Base-by-base conservation (phyloP, 2,329 filamentous ascomycete genomes). In the Aspergillus arachidicola region DNA sequence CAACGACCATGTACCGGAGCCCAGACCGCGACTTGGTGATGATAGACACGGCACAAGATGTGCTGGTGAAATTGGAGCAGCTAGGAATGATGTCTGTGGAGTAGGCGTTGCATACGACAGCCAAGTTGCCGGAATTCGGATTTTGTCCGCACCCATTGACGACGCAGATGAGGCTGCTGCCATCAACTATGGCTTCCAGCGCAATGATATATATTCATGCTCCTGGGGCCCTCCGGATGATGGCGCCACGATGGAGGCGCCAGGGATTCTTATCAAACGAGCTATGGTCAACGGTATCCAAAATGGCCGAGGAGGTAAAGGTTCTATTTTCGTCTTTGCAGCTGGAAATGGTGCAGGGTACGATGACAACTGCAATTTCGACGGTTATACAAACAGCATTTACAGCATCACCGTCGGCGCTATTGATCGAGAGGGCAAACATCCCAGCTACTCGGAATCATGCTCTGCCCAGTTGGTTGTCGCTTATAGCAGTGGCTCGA, bases 331-430 rank as follows among this genome's bases (percentile, higher is more conserved):
- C 73, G 95, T 99, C 60, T 99, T 99, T 78, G 95, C 95, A 50
- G 94, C 94, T 68, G 95, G 95, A 63, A 99, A 99, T 74, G 95
- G 95, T 62, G 96, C 94, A 11, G 83, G 84, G 4, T 87, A 83
- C 67, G 94, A 92, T 54, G 95, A 99, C 77, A 98, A 99, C 79
- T 99, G 95, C 85, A 99, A 99, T 77, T 99, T 99, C 76, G 95
- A 99, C 75, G 95, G 95, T 45, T 99, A 99, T 80, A 99, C 95
- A 64, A 99, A 99, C 82, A 97, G 94, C 75, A 99, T 99, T 71
- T 99, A 98, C 84, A 97, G 93, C 76, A 95, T 99, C 71, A 97
- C 94, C 0, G 93, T 99, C 21, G 95, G 95, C 43, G 94, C 94
- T 38, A 90, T 99, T 66, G 94, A 97, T 76, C 86, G 92, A 63